Evolutionary conservation across 2,329 filamentous ascomycete genomes (phyloP).

Genomic region (Cytospora piceae): DNA sequence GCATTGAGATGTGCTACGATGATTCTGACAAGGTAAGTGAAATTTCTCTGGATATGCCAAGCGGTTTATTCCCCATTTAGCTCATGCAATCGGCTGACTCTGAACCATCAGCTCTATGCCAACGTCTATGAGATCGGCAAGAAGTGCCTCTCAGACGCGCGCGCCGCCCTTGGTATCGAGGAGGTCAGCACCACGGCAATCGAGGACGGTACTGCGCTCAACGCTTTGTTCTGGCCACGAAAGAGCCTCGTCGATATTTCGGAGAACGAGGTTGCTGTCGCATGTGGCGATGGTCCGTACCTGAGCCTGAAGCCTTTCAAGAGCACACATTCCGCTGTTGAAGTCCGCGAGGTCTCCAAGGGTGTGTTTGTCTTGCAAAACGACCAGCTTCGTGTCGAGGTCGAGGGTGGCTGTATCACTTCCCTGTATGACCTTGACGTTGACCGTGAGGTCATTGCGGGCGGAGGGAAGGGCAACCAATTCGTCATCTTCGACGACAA

Average conservation of each 20-base stretch:
- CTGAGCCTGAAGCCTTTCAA: constrained; percentile 57
- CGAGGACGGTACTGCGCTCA: constrained; percentile 67
- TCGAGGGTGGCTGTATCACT: constrained; percentile 77
- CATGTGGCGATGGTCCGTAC: constrained; percentile 59
- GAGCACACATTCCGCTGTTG: constrained; percentile 50
- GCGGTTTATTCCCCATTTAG: background rate
- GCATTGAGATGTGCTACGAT: constrained; percentile 97
- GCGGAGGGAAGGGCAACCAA: constrained; percentile 80
- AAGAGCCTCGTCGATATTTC: constrained; percentile 72
- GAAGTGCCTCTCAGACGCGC: constrained; percentile 70
- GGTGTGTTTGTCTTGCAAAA: constrained; percentile 82
- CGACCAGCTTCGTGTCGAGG: constrained; percentile 71
- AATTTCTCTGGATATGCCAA: background rate
- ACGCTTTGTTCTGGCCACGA: constrained; percentile 86
- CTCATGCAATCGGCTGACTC: background rate
- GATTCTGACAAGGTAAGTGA: constrained; percentile 77
- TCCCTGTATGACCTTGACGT: constrained; percentile 78
- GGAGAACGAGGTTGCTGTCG: constrained; percentile 55
- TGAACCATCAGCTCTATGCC: constrained; percentile 66
- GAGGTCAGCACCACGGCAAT: constrained; percentile 45
- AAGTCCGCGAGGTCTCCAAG: constrained; percentile 53
- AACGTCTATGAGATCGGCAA: constrained; percentile 79
- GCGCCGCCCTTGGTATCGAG: constrained; percentile 67
- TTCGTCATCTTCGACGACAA: constrained; percentile 97
- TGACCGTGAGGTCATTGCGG: constrained; percentile 76